These are phyloP conservation scores for Ichthyophthirius multifiliis DNA, from an alignment of 169 alveolate genomes.

Conservation along the genomic window DNA sequence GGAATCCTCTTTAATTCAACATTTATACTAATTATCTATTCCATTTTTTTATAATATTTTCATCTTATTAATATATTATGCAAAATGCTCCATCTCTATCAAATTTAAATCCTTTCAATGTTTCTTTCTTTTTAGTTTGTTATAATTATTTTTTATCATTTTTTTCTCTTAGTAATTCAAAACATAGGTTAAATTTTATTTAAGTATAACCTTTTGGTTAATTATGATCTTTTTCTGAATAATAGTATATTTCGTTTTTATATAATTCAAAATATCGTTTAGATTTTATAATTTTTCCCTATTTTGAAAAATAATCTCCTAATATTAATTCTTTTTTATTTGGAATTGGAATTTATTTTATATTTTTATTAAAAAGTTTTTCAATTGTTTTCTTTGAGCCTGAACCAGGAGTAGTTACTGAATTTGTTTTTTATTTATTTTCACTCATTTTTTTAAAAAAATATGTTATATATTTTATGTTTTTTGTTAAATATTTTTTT, in stretches of 20 bases:
- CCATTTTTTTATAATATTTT: conserved; percentile 19
- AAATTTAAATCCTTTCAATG: background rate
- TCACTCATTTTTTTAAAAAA: too few species aligned
- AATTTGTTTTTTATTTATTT: too few species aligned
- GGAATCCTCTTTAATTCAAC: conserved; percentile 39
- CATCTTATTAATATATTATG: conserved; percentile 1
- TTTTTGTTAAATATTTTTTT: too few species aligned
- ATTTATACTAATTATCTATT: conserved; percentile 17
- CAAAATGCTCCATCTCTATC: background rate
- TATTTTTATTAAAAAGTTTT: too few species aligned
- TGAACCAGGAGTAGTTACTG: too few species aligned
- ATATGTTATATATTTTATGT: too few species aligned
- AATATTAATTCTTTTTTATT: background rate
- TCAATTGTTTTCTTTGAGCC: too few species aligned
- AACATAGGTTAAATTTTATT: background rate
- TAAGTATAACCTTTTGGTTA: conserved; percentile 1
- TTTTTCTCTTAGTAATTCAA: background rate
- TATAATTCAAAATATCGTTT: background rate
- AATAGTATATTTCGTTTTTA: background rate
- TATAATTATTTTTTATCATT: background rate
- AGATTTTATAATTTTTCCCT: background rate
- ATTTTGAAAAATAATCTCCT: background rate
- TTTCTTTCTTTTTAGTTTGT: background rate
- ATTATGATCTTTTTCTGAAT: background rate
- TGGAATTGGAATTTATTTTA: too few species aligned